Evolutionary conservation across 1,139 yeast species (phyloP).

Genomic region (Suhomyces kunorum): DNA sequence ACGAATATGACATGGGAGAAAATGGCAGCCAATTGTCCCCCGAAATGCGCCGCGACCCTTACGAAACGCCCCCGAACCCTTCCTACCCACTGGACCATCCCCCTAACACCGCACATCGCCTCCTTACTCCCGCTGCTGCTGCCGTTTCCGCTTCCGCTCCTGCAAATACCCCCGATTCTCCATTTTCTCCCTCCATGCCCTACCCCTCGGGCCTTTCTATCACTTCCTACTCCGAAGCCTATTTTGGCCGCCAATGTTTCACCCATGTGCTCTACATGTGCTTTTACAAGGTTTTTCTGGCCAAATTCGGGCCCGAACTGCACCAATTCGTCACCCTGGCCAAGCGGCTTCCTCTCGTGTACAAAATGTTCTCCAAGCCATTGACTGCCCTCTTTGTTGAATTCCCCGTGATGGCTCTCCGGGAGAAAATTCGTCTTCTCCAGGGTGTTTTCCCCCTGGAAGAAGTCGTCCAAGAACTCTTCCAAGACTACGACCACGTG

Average conservation of each 20-base stretch:
- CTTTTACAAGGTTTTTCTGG: not conserved
- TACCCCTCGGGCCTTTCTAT: not conserved
- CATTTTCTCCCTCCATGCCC: not conserved
- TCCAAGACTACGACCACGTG: constrained; percentile 5
- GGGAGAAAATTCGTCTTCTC: constrained; percentile 6
- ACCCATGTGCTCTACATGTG: constrained; percentile 2
- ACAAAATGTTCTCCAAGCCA: constrained; percentile 6
- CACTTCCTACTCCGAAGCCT: constrained; percentile 1
- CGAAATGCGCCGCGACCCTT: too few species aligned
- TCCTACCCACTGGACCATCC: too few species aligned
- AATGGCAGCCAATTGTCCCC: too few species aligned
- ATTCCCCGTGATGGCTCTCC: constrained; percentile 3
- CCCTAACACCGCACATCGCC: too few species aligned
- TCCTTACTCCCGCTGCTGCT: too few species aligned
- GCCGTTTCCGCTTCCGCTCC: not conserved
- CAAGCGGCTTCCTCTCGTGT: not conserved
- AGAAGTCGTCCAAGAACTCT: constrained; percentile 4
- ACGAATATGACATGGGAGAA: too few species aligned
- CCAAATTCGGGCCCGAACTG: constrained; percentile 3
- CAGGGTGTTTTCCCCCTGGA: constrained; percentile 7
- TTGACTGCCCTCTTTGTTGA: constrained; percentile 7
- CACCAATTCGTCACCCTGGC: not conserved
- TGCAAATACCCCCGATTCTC: too few species aligned
- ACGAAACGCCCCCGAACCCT: too few species aligned
- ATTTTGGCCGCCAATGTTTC: constrained; percentile 6